A percentile compares a stretch with the other conserved stretches of the same genome.
These are phyloP conservation scores for Tetrapisispora iriomotensis DNA, from an alignment of 805 yeast genomes.

Conservation along the genomic window DNA sequence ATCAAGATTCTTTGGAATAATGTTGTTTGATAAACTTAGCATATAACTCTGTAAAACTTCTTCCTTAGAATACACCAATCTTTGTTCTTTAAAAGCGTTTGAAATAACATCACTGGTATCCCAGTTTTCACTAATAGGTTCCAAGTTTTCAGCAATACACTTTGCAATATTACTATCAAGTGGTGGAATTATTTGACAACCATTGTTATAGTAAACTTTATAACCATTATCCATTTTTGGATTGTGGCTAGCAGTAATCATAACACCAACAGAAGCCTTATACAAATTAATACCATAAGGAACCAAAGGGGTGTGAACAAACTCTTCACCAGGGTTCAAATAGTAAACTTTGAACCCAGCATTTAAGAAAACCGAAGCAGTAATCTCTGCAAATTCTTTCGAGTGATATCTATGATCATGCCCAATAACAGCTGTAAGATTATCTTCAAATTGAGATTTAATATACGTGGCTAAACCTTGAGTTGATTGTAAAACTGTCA, in stretches of 20 bases:
- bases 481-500: slow-evolving; percentile 83
- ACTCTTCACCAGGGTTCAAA: slow-evolving; percentile 29
- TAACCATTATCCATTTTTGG: slow-evolving; percentile 86
- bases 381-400: slow-evolving; percentile 61
- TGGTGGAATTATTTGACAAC: slow-evolving; percentile 94
- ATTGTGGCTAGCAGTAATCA: slow-evolving; percentile 88
- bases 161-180: slow-evolving; percentile 67
- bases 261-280: slow-evolving; percentile 69
- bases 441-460: slow-evolving; percentile 20
- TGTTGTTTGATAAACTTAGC: slow-evolving; percentile 20
- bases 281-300: slow-evolving; percentile 70
- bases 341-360: slow-evolving; percentile 63
- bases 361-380: slow-evolving; percentile 63
- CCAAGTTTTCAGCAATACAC: slow-evolving; percentile 48
- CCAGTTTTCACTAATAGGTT: slow-evolving; percentile 51
- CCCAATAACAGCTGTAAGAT: slow-evolving; percentile 53
- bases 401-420: slow-evolving; percentile 89
- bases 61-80: slow-evolving; percentile 34
- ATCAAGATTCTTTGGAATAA: slow-evolving; percentile 25
- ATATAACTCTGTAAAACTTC: slow-evolving; percentile 38
- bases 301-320: slow-evolving; percentile 81
- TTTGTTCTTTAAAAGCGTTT: slow-evolving; percentile 16
- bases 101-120: slow-evolving; percentile 33
- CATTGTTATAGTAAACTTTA: slow-evolving; percentile 87
- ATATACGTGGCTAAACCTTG: slow-evolving; percentile 63